Evolutionary conservation across 1,284 basidiomycete species (phyloP).

Genomic region (Ganoderma meredithae): DNA sequence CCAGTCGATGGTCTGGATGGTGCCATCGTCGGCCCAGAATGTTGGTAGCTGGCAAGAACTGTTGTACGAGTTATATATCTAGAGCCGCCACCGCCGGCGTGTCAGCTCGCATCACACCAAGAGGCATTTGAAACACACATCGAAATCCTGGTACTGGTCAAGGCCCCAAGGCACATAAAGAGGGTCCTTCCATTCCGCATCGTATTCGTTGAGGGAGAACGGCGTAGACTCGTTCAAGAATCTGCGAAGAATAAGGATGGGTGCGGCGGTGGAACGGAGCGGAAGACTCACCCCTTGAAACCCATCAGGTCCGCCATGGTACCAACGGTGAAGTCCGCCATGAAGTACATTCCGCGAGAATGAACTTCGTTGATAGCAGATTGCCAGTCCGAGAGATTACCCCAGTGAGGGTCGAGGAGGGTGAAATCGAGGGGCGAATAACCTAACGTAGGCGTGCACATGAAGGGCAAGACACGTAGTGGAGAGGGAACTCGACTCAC

Average conservation of each 20-base stretch:
- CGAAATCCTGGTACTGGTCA: constrained; percentile 83
- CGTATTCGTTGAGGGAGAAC: constrained; percentile 79
- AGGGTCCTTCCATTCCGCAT: constrained; percentile 80
- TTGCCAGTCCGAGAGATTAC: constrained; percentile 82
- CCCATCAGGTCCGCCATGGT: constrained; percentile 90
- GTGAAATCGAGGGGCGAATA: constrained; percentile 93
- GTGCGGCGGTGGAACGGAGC: not conserved
- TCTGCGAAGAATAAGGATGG: constrained; percentile 46
- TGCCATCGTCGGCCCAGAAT: constrained; percentile 83
- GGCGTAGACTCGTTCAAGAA: constrained; percentile 82
- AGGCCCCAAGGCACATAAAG: constrained; percentile 85
- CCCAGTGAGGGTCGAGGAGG: constrained; percentile 91
- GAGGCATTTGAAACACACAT: constrained; percentile 47
- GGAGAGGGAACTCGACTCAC: constrained; percentile 53
- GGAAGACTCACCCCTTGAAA: constrained; percentile 70
- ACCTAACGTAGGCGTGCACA: constrained; percentile 54
- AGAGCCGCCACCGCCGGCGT: not conserved
- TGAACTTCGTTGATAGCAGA: constrained; percentile 80
- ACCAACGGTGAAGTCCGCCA: constrained; percentile 92
- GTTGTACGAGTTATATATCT: constrained; percentile 76
- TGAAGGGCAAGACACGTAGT: not conserved
- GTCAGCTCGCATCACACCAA: not conserved
- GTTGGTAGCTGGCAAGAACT: constrained; percentile 75
- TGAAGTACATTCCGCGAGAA: constrained; percentile 85
- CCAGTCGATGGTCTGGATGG: constrained; percentile 58